Conservation (phyloP, 495 filamentous ascomycete species). For the Lophiotrema nucula region DNA sequence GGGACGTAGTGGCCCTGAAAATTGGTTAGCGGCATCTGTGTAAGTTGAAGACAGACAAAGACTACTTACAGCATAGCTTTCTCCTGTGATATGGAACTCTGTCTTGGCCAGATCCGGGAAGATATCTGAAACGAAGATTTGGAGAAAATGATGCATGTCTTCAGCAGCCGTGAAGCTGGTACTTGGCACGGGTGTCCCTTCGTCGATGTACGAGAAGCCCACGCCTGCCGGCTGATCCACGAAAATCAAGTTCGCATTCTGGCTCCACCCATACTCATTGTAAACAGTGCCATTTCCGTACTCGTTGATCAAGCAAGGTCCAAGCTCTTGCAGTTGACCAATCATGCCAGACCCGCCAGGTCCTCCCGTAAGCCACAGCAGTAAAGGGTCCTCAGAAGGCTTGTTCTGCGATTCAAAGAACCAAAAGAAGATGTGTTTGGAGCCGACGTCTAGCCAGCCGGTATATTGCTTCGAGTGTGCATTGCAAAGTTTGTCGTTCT, state of each 20-base stretch:
- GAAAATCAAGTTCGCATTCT: constrained; percentile 23
- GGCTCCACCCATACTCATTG: constrained; percentile 30
- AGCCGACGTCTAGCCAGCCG: constrained; percentile 39
- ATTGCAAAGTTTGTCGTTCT: constrained; percentile 43
- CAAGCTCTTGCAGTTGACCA: constrained; percentile 28
- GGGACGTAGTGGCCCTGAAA: constrained; percentile 45
- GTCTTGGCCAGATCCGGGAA: constrained; percentile 40
- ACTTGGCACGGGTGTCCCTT: constrained; percentile 20
- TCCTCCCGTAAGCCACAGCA: constrained; percentile 36
- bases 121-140: constrained; percentile 44
- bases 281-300: constrained; percentile 29
- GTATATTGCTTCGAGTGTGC: constrained; percentile 45
- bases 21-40: background rate
- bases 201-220: constrained; percentile 25
- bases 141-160: constrained; percentile 48
- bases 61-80: constrained; percentile 21
- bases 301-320: constrained; percentile 31
- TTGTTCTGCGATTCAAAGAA: constrained; percentile 53
- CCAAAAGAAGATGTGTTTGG: constrained; percentile 32
- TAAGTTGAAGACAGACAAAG: no score
- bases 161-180: constrained; percentile 25
- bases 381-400: constrained; percentile 51
- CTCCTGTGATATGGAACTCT: constrained; percentile 35
- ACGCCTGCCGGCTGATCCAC: constrained; percentile 26
- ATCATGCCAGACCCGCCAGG: constrained; percentile 37